Conservation (phyloP, 2,329 filamentous ascomycete genomes). For the Cladosporium sp. region DNA sequence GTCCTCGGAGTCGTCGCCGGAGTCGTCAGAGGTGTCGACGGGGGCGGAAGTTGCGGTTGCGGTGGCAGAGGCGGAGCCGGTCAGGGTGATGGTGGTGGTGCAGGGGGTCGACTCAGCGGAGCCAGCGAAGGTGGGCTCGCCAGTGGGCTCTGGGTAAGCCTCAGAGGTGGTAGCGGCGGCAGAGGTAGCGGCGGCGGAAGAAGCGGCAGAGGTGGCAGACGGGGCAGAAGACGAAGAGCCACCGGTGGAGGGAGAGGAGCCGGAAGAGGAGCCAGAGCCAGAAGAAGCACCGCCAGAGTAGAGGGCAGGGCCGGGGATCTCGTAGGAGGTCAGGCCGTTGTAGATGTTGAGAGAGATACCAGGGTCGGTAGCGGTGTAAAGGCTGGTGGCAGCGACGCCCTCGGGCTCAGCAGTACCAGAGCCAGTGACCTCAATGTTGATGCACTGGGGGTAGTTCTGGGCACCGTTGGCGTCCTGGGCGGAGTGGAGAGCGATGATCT, state of each 20-base stretch:
- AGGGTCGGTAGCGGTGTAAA: conserved; percentile 54
- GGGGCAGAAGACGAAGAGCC: conserved; percentile 9
- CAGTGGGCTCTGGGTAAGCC: conserved; percentile 4
- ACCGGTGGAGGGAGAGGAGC: conserved; percentile 10
- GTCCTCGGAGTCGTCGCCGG: background rate
- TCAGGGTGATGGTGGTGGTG: conserved; percentile 15
- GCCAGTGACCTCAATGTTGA: conserved; percentile 58
- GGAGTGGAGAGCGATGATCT: conserved; percentile 59
- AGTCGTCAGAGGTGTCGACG: background rate
- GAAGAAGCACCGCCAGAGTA: conserved; percentile 1
- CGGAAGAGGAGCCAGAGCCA: background rate
- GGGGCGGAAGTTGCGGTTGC: conserved; percentile 2
- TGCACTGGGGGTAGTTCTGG: conserved; percentile 47
- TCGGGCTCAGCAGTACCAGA: conserved; percentile 46
- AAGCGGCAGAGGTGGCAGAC: conserved; percentile 1
- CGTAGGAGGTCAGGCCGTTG: conserved; percentile 40
- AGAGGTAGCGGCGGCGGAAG: background rate
- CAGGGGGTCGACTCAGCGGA: conserved; percentile 1
- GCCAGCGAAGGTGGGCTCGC: conserved; percentile 4
- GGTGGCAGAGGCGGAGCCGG: conserved; percentile 24
- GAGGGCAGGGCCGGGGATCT: conserved; percentile 46
- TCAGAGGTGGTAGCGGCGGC: conserved; percentile 2
- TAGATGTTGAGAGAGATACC: conserved; percentile 59
- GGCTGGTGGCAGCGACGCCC: conserved; percentile 43
- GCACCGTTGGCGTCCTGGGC: conserved; percentile 42